These are phyloP conservation scores for Camellia oleifera DNA, from an alignment of 179 eudicot species.

Conservation along the genomic window DNA sequence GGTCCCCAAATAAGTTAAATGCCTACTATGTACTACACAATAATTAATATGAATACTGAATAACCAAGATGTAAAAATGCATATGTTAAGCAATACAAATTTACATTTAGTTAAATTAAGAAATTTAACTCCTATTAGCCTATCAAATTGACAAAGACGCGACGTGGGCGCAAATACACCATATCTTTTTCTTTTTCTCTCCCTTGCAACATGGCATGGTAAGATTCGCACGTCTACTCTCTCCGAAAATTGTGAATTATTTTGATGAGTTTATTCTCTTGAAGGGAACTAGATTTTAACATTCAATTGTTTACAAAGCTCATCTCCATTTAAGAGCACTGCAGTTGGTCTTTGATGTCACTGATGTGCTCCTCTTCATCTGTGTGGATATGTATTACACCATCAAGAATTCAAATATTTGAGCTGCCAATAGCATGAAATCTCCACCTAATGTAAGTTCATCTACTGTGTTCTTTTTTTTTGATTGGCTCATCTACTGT, in stretches of 20 bases:
- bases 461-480: constrained; percentile 4
- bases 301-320: neutral
- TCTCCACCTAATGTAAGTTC: constrained; percentile 17
- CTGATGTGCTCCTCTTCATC: neutral
- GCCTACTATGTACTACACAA: neutral
- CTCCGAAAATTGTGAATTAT: neutral
- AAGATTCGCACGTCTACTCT: constrained; percentile 29
- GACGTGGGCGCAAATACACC: constrained; percentile 22
- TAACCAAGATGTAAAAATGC: neutral
- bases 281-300: neutral
- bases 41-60: neutral
- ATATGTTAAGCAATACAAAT: neutral
- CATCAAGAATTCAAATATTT: neutral
- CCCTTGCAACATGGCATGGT: constrained; percentile 23
- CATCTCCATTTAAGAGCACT: constrained; percentile 11
- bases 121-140: neutral
- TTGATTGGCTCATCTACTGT: too few relatives aligned
- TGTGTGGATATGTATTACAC: neutral
- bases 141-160: neutral
- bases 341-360: constrained; percentile 6
- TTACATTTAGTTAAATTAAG: neutral
- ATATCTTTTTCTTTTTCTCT: constrained; percentile 27
- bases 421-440: constrained; percentile 6
- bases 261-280: neutral
- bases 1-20: constrained; percentile 20